Evolutionary conservation across 2,329 filamentous ascomycete genomes (phyloP).

Genomic region (Penicillium polonicum): DNA sequence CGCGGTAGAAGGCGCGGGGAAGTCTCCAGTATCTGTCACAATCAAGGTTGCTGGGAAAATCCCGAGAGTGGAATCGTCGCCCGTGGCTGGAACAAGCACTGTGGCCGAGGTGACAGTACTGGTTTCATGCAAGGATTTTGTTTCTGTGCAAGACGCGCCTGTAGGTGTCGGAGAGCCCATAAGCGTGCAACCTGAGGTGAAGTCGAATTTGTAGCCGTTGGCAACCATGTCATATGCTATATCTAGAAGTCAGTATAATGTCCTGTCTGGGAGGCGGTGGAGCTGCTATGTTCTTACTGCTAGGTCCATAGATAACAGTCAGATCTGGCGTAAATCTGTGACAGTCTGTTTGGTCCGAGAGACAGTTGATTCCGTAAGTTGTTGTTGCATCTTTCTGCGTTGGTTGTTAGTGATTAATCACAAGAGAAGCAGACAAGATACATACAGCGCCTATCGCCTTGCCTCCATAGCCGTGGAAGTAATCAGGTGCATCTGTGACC

Average conservation of each 20-base stretch:
- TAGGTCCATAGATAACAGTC: slow-evolving; percentile 2
- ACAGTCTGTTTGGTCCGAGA: background rate
- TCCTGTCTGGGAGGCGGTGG: background rate
- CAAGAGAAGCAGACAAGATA: background rate
- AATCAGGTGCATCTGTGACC: slow-evolving; percentile 4
- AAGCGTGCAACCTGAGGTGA: slow-evolving; percentile 3
- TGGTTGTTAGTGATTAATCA: background rate
- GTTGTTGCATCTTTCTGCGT: background rate
- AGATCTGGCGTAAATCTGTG: slow-evolving; percentile 5
- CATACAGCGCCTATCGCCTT: background rate
- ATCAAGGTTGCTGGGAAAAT: slow-evolving; percentile 5
- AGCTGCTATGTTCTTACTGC: background rate
- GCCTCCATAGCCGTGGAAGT: slow-evolving; percentile 9
- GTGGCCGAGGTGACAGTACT: background rate
- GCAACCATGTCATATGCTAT: slow-evolving; percentile 5
- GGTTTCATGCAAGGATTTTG: background rate
- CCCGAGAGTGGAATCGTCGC: background rate
- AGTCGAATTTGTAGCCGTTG: slow-evolving; percentile 1
- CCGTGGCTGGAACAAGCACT: background rate
- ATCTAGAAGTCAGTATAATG: background rate
- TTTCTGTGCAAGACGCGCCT: slow-evolving; percentile 1
- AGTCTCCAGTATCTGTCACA: slow-evolving; percentile 1
- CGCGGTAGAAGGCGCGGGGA: background rate
- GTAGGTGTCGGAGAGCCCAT: background rate
- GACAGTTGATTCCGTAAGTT: slow-evolving; percentile 9